Percentiles rank a stretch among this genome's conserved stretches.
phyloP scores from a whole-genome alignment of 192 early-diverging fungal genomes.

The Haplosporangium gracile region DNA sequence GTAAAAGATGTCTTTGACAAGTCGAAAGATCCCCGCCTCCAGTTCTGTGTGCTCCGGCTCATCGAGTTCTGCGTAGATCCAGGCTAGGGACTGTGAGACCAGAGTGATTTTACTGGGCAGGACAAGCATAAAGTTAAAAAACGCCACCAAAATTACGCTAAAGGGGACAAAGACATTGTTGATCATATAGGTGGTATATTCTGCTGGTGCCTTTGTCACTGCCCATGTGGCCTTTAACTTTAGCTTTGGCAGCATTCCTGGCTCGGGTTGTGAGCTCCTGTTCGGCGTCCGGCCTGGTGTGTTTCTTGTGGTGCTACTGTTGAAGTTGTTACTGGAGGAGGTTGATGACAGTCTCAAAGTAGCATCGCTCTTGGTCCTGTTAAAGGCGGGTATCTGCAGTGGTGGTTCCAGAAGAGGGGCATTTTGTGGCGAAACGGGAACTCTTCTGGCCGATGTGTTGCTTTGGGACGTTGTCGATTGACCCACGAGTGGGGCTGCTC shows the following conservation, averaged over 20 bases:
- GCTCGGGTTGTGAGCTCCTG: not conserved
- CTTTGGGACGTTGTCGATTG: not conserved
- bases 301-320: not conserved
- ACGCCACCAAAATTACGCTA: constrained; percentile 13
- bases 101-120: constrained; percentile 29
- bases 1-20: constrained; percentile 53
- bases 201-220: constrained; percentile 24
- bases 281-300: not conserved
- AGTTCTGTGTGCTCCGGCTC: constrained; percentile 46
- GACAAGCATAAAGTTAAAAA: constrained; percentile 26
- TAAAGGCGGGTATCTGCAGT: constrained; percentile 18
- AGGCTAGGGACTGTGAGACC: constrained; percentile 36
- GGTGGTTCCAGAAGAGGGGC: constrained; percentile 10
- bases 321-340: not conserved
- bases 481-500: not conserved
- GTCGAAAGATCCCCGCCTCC: constrained; percentile 46
- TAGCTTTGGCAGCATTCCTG: not conserved
- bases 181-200: constrained; percentile 35
- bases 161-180: constrained; percentile 35
- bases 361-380: not conserved
- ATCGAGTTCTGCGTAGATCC: constrained; percentile 55
- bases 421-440: constrained; percentile 6
- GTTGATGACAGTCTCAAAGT: not conserved
- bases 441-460: not conserved
- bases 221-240: constrained; percentile 3